phyloP scores from a whole-genome alignment of 1,139 yeast genomes.

The Diutina pseudorugosa region DNA sequence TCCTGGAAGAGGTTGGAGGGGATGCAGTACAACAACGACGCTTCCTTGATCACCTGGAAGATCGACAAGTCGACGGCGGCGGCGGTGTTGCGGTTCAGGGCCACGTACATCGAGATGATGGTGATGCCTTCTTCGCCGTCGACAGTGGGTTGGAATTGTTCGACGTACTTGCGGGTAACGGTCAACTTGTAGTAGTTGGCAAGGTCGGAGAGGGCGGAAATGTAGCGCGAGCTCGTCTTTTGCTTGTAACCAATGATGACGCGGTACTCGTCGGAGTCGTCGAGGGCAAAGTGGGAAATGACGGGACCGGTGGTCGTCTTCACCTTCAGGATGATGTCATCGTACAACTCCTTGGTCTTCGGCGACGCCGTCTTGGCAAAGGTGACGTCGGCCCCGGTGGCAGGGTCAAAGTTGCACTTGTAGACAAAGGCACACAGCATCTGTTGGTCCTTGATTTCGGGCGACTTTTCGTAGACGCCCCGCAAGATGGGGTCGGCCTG shows the following conservation, averaged over 20 bases:
- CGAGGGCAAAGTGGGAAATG: conserved; percentile 74
- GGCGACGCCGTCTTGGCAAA: conserved; percentile 70
- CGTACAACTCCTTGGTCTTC: conserved; percentile 69
- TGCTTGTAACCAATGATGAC: conserved; percentile 83
- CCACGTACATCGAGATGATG: conserved; percentile 75
- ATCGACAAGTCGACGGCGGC: conserved; percentile 58
- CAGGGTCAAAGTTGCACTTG: conserved; percentile 46
- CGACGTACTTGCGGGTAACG: conserved; percentile 85
- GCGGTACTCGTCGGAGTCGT: conserved; percentile 68
- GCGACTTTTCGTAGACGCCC: conserved; percentile 24
- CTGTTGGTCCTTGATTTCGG: conserved; percentile 27
- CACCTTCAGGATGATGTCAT: conserved; percentile 61
- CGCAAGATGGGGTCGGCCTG: conserved; percentile 33
- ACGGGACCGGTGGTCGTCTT: conserved; percentile 81
- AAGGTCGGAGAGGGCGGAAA: conserved; percentile 76
- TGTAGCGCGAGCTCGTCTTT: conserved; percentile 76
- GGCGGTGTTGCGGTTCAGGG: conserved; percentile 33
- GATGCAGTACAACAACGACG: conserved; percentile 80
- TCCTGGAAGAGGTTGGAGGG: conserved; percentile 79
- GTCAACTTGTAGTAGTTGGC: conserved; percentile 83
- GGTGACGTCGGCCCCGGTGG: conserved; percentile 47
- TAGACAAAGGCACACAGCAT: conserved; percentile 80
- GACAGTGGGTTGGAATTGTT: conserved; percentile 52
- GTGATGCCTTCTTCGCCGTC: conserved; percentile 53
- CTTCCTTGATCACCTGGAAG: conserved; percentile 88